These are phyloP conservation scores for Thraustotheca clavata DNA, from an alignment of 352 stramenopile species.

Conservation along the genomic window DNA sequence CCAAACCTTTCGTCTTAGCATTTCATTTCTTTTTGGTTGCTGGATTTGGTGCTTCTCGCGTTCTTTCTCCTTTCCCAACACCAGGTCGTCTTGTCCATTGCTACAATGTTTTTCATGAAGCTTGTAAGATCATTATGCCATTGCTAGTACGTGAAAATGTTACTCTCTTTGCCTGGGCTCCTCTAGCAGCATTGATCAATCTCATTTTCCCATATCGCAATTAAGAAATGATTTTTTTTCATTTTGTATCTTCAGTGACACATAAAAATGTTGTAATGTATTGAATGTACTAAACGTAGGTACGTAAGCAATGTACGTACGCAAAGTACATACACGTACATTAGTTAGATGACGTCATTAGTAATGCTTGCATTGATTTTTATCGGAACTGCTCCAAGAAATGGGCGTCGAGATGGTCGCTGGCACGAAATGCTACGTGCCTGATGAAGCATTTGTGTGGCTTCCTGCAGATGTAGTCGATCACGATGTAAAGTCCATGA, in stretches of 20 bases:
- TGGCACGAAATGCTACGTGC: slow-evolving; percentile 63
- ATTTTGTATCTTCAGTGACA: slow-evolving; percentile 22
- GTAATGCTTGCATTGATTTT: too few relatives aligned
- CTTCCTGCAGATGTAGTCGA: slow-evolving; percentile 64
- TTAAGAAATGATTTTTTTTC: slow-evolving; percentile 2
- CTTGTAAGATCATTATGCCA: slow-evolving; percentile 41
- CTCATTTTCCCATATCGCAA: slow-evolving; percentile 33
- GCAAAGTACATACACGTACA: too few relatives aligned
- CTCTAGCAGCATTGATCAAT: slow-evolving; percentile 28
- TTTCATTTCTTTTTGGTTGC: slow-evolving; percentile 45
- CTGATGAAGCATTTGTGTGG: slow-evolving; percentile 73
- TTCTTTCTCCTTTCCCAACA: slow-evolving; percentile 30
- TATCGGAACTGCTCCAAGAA: too few relatives aligned
- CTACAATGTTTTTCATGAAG: slow-evolving; percentile 31
- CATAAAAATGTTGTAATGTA: too few relatives aligned
- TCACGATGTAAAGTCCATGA: slow-evolving; percentile 46
- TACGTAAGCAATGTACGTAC: too few relatives aligned
- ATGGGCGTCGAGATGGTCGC: too few relatives aligned
- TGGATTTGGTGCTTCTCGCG: slow-evolving; percentile 23
- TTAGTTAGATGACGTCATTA: too few relatives aligned
- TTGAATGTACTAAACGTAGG: too few relatives aligned
- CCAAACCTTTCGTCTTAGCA: slow-evolving; percentile 27
- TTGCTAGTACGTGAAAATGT: slow-evolving; percentile 30
- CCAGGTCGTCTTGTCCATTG: slow-evolving; percentile 6
- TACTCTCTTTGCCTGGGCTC: slow-evolving; percentile 30